These are phyloP conservation scores for Penstemon barbatus DNA, from an alignment of 257 asterid genomes.

Conservation along the genomic window DNA sequence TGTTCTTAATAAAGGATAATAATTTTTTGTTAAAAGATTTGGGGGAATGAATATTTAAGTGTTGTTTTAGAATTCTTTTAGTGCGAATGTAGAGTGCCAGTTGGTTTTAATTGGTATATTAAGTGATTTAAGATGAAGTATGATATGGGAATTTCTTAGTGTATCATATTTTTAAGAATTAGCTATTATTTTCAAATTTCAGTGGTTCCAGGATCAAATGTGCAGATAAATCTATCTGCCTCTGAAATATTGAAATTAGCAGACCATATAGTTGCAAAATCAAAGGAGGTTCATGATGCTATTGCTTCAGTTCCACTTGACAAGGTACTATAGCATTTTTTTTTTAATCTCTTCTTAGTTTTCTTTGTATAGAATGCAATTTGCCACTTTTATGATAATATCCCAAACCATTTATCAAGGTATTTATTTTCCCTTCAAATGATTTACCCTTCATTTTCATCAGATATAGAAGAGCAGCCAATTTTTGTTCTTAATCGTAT, in stretches of 20 bases:
- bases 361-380: constrained; percentile 2
- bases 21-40: constrained; percentile 11
- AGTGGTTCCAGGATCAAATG: constrained; percentile 71
- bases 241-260: constrained; percentile 74
- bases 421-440: constrained; percentile 11
- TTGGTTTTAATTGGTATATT: constrained; percentile 5
- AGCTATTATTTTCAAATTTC: constrained; percentile 25
- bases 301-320: constrained; percentile 85
- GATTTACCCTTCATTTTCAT: neutral
- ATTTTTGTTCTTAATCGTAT: constrained; percentile 4
- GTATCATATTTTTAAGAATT: neutral
- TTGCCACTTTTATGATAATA: no score
- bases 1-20: neutral
- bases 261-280: constrained; percentile 64
- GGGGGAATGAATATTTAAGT: neutral
- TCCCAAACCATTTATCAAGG: neutral
- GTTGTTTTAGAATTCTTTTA: neutral
- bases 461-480: neutral
- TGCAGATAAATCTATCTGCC: constrained; percentile 59
- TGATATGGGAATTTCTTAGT: neutral
- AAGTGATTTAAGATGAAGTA: neutral
- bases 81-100: constrained; percentile 11
- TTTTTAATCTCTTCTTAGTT: neutral
- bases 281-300: constrained; percentile 73
- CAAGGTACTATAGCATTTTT: constrained; percentile 48